Conservation (phyloP, 2,329 filamentous ascomycete genomes). For the Monosporascus cannonballus region DNA sequence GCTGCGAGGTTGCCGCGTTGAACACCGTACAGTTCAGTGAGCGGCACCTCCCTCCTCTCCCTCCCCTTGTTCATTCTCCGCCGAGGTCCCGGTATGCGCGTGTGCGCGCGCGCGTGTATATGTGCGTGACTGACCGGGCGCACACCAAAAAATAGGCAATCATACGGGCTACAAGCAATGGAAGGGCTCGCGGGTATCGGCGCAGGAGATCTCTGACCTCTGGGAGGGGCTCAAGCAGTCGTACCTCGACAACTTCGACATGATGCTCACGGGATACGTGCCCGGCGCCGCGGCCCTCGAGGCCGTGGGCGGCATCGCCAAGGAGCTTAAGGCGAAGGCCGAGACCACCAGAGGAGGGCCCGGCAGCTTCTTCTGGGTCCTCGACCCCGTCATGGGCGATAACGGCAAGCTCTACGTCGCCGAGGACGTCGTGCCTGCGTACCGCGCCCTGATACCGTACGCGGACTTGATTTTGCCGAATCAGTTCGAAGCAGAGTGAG, state of each 20-base stretch:
- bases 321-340: conserved; percentile 67
- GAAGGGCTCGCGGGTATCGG: conserved; percentile 76
- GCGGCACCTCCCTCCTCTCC: not conserved
- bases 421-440: conserved; percentile 85
- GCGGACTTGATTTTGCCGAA: conserved; percentile 94
- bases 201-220: conserved; percentile 75
- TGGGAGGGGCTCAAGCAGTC: conserved; percentile 81
- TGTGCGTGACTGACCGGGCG: conserved; percentile 4
- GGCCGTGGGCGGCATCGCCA: conserved; percentile 76
- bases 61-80: not conserved
- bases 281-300: conserved; percentile 80
- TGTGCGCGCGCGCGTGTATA: not conserved
- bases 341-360: conserved; percentile 36
- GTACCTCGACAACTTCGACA: conserved; percentile 81
- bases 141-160: conserved; percentile 59
- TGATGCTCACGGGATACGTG: conserved; percentile 92
- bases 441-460: conserved; percentile 70
- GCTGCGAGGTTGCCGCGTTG: conserved; percentile 87
- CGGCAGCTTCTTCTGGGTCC: conserved; percentile 89
- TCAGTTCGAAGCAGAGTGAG: conserved; percentile 93
- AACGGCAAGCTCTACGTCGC: conserved; percentile 88
- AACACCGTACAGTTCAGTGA: conserved; percentile 98
- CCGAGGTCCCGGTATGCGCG: not conserved
- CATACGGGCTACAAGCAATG: conserved; percentile 89
- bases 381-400: conserved; percentile 98